These are phyloP conservation scores for Claviceps citrina DNA, from an alignment of 2,329 filamentous ascomycete genomes.

Conservation along the genomic window DNA sequence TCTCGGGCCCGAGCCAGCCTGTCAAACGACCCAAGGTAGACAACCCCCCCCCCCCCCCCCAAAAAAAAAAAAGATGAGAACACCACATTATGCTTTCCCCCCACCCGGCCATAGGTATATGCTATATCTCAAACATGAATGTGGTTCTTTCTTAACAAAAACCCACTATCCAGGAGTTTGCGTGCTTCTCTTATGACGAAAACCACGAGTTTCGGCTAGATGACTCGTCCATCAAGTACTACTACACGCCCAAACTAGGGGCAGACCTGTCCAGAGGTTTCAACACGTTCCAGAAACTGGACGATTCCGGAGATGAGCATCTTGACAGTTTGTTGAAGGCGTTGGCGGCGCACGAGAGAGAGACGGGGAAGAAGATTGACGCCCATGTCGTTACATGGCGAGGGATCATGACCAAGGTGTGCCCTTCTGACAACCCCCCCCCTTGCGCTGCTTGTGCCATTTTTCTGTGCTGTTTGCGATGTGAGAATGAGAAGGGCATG, in stretches of 20 bases:
- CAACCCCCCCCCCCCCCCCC: too few species aligned
- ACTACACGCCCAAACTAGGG: conserved; percentile 60
- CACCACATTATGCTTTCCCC: not conserved
- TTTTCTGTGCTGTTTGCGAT: too few species aligned
- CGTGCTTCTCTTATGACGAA: conserved; percentile 85
- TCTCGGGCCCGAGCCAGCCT: conserved; percentile 50
- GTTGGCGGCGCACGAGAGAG: conserved; percentile 56
- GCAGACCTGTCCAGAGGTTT: conserved; percentile 68
- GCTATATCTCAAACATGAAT: too few species aligned
- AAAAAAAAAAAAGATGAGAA: not conserved
- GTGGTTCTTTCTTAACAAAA: too few species aligned
- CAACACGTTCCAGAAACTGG: conserved; percentile 65
- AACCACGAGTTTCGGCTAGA: conserved; percentile 62
- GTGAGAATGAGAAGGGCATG: not conserved
- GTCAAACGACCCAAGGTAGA: conserved; percentile 59
- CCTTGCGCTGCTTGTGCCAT: not conserved
- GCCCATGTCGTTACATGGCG: conserved; percentile 83
- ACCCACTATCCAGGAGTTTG: conserved; percentile 54
- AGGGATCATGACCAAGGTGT: conserved; percentile 95
- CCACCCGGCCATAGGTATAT: too few species aligned
- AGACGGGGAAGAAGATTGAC: conserved; percentile 50
- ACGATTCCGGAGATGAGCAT: conserved; percentile 74
- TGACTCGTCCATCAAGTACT: conserved; percentile 70
- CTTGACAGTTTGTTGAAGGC: conserved; percentile 69
- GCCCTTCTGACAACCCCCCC: conserved; percentile 8